phyloP scores from a whole-genome alignment of 805 yeast species.

The Wickerhamia fluorescens region DNA sequence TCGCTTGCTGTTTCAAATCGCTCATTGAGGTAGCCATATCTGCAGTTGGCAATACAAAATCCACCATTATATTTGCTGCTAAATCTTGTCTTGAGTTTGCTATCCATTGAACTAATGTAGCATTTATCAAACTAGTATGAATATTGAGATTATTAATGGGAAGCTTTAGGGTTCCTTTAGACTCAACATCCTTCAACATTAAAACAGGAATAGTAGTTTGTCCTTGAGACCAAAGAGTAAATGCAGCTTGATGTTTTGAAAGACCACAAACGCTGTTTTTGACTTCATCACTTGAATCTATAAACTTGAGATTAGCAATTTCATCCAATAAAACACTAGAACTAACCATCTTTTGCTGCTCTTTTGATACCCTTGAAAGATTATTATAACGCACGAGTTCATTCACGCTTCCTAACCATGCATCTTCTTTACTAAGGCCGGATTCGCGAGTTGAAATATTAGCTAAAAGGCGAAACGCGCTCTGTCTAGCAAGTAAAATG shows the following conservation, averaged over 20 bases:
- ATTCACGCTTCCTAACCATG: slow-evolving; percentile 17
- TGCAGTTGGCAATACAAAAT: slow-evolving; percentile 48
- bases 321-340: slow-evolving; percentile 40
- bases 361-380: slow-evolving; percentile 27
- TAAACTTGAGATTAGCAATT: slow-evolving; percentile 18
- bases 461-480: slow-evolving; percentile 26
- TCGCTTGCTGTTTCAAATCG: slow-evolving; percentile 24
- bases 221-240: slow-evolving; percentile 58
- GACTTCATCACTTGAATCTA: slow-evolving; percentile 5
- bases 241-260: slow-evolving; percentile 46
- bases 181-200: slow-evolving; percentile 32
- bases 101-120: slow-evolving; percentile 61
- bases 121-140: slow-evolving; percentile 18
- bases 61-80: slow-evolving; percentile 48
- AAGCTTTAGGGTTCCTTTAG: slow-evolving; percentile 6
- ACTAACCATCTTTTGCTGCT: slow-evolving; percentile 45
- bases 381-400: slow-evolving; percentile 40
- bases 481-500: slow-evolving; percentile 36
- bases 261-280: slow-evolving; percentile 9
- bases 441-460: not conserved
- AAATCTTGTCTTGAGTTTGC: slow-evolving; percentile 64
- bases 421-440: not conserved
- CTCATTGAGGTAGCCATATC: slow-evolving; percentile 4
- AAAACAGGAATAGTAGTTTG: slow-evolving; percentile 51
- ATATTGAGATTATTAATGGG: slow-evolving; percentile 13